These are phyloP conservation scores for Ophiostoma perfectum DNA, from an alignment of 2,329 filamentous ascomycete genomes.

Conservation along the genomic window DNA sequence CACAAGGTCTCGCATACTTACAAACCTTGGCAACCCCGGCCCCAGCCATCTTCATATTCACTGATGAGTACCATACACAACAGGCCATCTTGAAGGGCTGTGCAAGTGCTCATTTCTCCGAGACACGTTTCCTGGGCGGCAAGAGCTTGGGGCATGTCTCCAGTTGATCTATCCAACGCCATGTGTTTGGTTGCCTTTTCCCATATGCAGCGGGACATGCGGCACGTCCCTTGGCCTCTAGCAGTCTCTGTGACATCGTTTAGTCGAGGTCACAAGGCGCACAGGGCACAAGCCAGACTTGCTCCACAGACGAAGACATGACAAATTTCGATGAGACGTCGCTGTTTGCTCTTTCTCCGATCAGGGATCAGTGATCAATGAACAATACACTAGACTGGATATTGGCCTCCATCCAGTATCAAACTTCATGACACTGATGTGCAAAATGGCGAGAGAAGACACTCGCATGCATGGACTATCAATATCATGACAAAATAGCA, in stretches of 20 bases:
- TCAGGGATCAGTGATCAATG: too few relatives aligned
- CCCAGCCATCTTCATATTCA: neutral
- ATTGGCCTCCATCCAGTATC: neutral
- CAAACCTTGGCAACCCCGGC: neutral
- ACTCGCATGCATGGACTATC: too few relatives aligned
- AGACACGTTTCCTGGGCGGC: neutral
- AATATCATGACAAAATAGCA: neutral
- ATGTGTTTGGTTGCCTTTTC: slow-evolving; percentile 5
- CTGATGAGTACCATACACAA: neutral
- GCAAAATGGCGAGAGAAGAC: neutral
- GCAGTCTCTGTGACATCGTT: neutral
- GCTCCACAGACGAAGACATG: neutral
- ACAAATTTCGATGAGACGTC: neutral
- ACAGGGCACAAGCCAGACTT: neutral
- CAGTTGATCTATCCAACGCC: neutral
- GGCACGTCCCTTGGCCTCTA: slow-evolving; percentile 11
- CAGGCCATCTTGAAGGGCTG: neutral
- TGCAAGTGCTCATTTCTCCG: neutral
- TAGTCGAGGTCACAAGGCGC: neutral
- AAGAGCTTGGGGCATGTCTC: neutral
- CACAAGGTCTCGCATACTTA: neutral
- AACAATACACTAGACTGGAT: neutral
- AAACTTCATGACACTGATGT: neutral
- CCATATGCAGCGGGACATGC: slow-evolving; percentile 4
- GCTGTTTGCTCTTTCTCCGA: neutral